phyloP scores from a whole-genome alignment of 73 alveolate species.

The Breviolum minutum region DNA sequence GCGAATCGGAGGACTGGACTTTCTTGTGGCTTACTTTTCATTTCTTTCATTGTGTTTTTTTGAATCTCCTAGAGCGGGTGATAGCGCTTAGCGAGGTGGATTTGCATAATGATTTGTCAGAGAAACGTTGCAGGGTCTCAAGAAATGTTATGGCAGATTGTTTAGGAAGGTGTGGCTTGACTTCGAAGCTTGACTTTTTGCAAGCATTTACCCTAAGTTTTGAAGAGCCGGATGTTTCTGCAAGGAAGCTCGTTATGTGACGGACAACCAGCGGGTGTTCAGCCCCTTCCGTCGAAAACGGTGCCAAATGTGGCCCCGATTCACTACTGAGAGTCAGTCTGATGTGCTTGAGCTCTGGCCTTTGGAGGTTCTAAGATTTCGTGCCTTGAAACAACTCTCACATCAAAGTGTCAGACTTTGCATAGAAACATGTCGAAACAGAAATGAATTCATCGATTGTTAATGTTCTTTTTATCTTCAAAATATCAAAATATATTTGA shows the following conservation, averaged over 20 bases:
- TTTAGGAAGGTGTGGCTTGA: too few relatives aligned
- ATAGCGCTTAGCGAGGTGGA: too few relatives aligned
- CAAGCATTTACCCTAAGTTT: too few relatives aligned
- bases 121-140: not conserved
- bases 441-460: too few relatives aligned
- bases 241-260: slow-evolving; percentile 27
- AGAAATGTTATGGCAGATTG: not conserved
- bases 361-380: not conserved
- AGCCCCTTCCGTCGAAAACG: not conserved
- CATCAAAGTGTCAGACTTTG: not conserved
- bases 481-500: too few relatives aligned
- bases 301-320: slow-evolving; percentile 20
- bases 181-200: too few relatives aligned
- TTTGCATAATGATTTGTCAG: too few relatives aligned
- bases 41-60: too few relatives aligned
- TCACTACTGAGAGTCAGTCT: not conserved
- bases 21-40: not conserved
- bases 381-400: too few relatives aligned
- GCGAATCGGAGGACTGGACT: not conserved
- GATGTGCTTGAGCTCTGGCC: not conserved
- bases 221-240: not conserved
- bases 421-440: too few relatives aligned
- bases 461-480: too few relatives aligned
- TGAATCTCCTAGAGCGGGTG: too few relatives aligned
- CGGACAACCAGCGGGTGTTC: slow-evolving; percentile 15